These are phyloP conservation scores for Botryotinia narcissicola DNA, from an alignment of 2,329 filamentous ascomycete species.

Conservation along the genomic window DNA sequence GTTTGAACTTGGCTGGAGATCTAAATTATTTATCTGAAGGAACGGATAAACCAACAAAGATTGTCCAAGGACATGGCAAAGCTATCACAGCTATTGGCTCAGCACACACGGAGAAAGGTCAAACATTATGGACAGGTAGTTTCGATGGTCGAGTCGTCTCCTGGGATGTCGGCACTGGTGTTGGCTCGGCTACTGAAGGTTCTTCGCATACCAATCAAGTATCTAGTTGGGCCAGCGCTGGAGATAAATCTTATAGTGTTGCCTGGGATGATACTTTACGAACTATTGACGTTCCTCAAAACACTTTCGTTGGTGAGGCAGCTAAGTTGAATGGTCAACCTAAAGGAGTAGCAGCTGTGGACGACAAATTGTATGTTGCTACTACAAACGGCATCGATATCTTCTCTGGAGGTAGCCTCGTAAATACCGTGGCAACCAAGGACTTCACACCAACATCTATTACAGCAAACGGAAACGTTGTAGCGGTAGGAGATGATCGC, in stretches of 20 bases:
- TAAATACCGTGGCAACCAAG: slow-evolving; percentile 56
- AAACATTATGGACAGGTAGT: slow-evolving; percentile 82
- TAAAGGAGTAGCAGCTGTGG: slow-evolving; percentile 63
- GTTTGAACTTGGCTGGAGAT: slow-evolving; percentile 82
- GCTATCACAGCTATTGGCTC: slow-evolving; percentile 75
- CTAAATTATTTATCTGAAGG: slow-evolving; percentile 83
- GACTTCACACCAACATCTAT: slow-evolving; percentile 67
- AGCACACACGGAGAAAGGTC: slow-evolving; percentile 46
- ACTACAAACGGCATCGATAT: slow-evolving; percentile 57
- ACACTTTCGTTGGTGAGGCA: slow-evolving; percentile 69
- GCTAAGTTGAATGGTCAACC: slow-evolving; percentile 75
- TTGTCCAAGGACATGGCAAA: slow-evolving; percentile 88
- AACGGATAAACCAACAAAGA: slow-evolving; percentile 62
- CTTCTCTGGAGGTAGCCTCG: slow-evolving; percentile 58
- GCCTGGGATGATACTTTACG: slow-evolving; percentile 94
- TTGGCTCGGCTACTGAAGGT: slow-evolving; percentile 71
- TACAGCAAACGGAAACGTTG: slow-evolving; percentile 62
- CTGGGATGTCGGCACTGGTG: slow-evolving; percentile 74
- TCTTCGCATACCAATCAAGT: slow-evolving; percentile 84
- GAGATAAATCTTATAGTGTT: slow-evolving; percentile 73
- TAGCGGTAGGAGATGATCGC: slow-evolving; percentile 75
- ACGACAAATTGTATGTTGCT: slow-evolving; percentile 48
- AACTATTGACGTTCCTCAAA: slow-evolving; percentile 69
- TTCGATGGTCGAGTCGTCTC: slow-evolving; percentile 84
- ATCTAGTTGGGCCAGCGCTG: slow-evolving; percentile 64